A percentile compares a stretch with the other conserved stretches of the same genome.
Evolutionary conservation across 352 stramenopile genomes (phyloP).

Genomic region (Phytophthora pseudosyringae): DNA sequence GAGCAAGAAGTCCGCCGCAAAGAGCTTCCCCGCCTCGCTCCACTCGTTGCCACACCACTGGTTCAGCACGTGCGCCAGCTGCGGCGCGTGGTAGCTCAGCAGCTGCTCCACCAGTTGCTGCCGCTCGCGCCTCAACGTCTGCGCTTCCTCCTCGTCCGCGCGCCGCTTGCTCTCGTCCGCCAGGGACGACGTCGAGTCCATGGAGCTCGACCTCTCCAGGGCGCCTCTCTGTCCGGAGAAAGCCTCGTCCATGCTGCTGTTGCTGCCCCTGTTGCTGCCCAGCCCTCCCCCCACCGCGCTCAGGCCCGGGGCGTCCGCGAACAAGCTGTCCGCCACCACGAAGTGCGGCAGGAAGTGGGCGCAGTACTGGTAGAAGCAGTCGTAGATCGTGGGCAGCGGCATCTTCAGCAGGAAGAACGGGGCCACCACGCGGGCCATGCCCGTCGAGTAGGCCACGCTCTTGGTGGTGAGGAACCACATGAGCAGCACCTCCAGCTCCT

Average conservation of each 20-base stretch:
- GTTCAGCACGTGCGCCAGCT: slow-evolving; percentile 66
- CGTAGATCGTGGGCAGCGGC: slow-evolving; percentile 79
- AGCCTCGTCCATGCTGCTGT: slow-evolving; percentile 40
- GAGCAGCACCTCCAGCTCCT: slow-evolving; percentile 75
- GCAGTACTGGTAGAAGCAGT: slow-evolving; percentile 89
- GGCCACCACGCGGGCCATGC: slow-evolving; percentile 79
- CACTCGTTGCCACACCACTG: slow-evolving; percentile 80
- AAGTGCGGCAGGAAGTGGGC: slow-evolving; percentile 76
- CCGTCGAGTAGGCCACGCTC: slow-evolving; percentile 70
- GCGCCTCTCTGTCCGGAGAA: slow-evolving; percentile 5
- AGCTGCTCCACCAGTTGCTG: slow-evolving; percentile 78
- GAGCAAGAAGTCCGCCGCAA: slow-evolving; percentile 65
- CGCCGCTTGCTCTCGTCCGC: slow-evolving; percentile 35
- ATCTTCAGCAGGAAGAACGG: slow-evolving; percentile 78
- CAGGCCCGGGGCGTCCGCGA: slow-evolving; percentile 24
- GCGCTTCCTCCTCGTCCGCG: slow-evolving; percentile 42
- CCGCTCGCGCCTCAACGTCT: slow-evolving; percentile 46
- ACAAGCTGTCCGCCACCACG: slow-evolving; percentile 54
- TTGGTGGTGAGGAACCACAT: slow-evolving; percentile 88
- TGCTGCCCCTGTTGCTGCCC: slow-evolving; percentile 33
- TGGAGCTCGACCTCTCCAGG: slow-evolving; percentile 39
- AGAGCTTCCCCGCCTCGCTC: slow-evolving; percentile 61
- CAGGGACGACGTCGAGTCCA: slow-evolving; percentile 46
- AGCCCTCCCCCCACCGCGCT: neutral
- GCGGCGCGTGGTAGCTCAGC: slow-evolving; percentile 76